Conservation (phyloP, 2,329 filamentous ascomycete species). For the Knoxdaviesia capensis region DNA sequence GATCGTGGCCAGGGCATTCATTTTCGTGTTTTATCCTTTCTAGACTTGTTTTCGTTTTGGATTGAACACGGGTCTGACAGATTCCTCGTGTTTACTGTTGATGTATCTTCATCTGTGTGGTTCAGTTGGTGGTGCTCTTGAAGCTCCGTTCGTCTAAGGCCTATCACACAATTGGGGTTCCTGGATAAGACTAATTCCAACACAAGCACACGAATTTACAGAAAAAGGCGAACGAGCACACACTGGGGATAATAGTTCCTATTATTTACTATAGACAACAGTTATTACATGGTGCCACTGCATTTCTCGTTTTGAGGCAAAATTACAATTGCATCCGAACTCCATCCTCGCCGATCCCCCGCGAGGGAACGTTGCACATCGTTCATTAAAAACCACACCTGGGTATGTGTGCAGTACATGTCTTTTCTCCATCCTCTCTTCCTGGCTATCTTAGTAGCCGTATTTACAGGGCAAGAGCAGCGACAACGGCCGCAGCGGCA, state of each 20-base stretch:
- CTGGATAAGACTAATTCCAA: not conserved
- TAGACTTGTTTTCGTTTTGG: not conserved
- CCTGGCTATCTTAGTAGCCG: not conserved
- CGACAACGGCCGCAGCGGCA: constrained; percentile 10
- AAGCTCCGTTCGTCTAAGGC: not conserved
- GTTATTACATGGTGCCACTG: not conserved
- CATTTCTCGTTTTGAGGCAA: not conserved
- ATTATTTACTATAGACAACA: not conserved
- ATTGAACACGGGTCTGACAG: not conserved
- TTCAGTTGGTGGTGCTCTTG: not conserved
- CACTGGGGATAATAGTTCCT: not conserved
- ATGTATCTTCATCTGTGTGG: not conserved
- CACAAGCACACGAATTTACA: not conserved
- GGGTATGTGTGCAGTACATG: not conserved
- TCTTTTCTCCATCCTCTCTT: no score
- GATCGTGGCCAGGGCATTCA: no score
- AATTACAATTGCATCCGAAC: not conserved
- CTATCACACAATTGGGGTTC: not conserved
- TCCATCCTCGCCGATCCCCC: not conserved
- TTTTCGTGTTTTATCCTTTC: not conserved
- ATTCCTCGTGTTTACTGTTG: not conserved
- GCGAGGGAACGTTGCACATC: not conserved
- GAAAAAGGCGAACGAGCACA: not conserved
- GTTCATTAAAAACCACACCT: not conserved
- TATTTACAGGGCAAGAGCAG: constrained; percentile 13